A percentile compares a stretch with the other conserved stretches of the same genome.
Evolutionary conservation across 805 yeast species (phyloP).

Genomic region (Wickerhamomyces bovis): DNA sequence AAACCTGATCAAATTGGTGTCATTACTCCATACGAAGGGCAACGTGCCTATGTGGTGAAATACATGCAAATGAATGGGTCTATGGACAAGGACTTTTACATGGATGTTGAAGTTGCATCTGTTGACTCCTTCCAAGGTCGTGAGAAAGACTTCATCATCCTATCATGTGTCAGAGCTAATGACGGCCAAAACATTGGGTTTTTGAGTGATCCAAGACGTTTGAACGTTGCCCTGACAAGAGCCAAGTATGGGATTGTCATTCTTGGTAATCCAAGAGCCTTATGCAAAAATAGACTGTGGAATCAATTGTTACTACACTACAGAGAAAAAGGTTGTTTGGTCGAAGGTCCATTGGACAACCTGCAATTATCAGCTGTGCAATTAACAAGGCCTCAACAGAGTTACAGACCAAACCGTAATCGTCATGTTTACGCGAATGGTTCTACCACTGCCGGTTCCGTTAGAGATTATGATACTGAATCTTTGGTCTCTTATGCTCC

Average conservation of each 20-base stretch:
- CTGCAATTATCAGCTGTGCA: conserved; percentile 68
- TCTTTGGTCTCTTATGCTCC: conserved; percentile 33
- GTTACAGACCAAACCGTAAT: conserved; percentile 8
- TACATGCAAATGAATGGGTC: conserved; percentile 72
- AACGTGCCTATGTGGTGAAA: conserved; percentile 73
- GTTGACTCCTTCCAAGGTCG: conserved; percentile 94
- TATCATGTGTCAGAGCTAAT: conserved; percentile 81
- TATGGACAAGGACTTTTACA: conserved; percentile 56
- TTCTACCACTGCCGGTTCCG: conserved; percentile 14
- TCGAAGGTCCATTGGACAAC: conserved; percentile 82
- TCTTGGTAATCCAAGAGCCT: conserved; percentile 77
- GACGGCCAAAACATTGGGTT: conserved; percentile 73
- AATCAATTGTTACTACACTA: conserved; percentile 68
- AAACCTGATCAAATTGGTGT: conserved; percentile 82
- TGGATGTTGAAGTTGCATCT: conserved; percentile 82
- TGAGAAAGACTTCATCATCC: conserved; percentile 74
- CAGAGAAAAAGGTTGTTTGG: conserved; percentile 80
- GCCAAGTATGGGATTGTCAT: conserved; percentile 78
- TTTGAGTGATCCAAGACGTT: conserved; percentile 75
- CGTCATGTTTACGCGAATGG: conserved; percentile 2
- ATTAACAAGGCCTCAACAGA: conserved; percentile 27
- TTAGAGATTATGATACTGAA: conserved; percentile 30
- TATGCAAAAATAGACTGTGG: conserved; percentile 72
- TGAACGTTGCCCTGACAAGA: conserved; percentile 86
- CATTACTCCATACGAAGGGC: conserved; percentile 93